Evolutionary conservation across 768 basidiomycete genomes (phyloP), one percentile per base, ranked within the genome.

Genomic region (Termitomyces sp.): DNA sequence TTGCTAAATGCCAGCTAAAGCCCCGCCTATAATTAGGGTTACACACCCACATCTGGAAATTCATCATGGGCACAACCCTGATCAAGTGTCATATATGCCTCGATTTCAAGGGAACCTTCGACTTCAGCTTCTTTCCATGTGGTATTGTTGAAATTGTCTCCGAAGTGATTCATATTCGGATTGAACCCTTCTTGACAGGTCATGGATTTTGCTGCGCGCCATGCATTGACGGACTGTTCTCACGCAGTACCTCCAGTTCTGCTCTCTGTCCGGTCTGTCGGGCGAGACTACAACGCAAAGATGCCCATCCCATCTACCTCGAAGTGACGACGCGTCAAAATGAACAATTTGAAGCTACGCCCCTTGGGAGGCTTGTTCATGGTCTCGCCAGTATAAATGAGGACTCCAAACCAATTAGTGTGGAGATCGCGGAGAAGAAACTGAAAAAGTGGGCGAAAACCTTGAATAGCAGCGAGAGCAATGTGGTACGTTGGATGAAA

Each of bases 171-270:
- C 19, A 29, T 44, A 17, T 11, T 51, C 10, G n/a, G 53, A 57
- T 57, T 42, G 14, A 51, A 25, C 40, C 19, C 4, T 42, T 23
- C 32, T 44, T 44, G 16, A 48, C 46, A 77, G 78, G 78, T 11
- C 78, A 79, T 58, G 75, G 76, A n/a, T 76, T 70, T 54, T 80
- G 78, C 52, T 19, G 9, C 8, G 58, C 50, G 7, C 53, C 60
- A n/a, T 80, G 77, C 59, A 66, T 69, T 19, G 51, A 60, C 4
- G 46, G 51, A 9, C 34, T 75, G 4, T 65, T 73, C 40, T 62
- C 11, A n/a, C 37, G 59, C 25, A 59, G 54, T 21, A 43, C 59
- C 0, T 46, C 44, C 5, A 53, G 37, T 19, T n/a, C 17, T 8
- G 45, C 27, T 46, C 38, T 32, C 5, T 68, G 66, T 42, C 66